phyloP scores from a whole-genome alignment of 176 grass and related monocot genomes.

The Zizania latifolia region DNA sequence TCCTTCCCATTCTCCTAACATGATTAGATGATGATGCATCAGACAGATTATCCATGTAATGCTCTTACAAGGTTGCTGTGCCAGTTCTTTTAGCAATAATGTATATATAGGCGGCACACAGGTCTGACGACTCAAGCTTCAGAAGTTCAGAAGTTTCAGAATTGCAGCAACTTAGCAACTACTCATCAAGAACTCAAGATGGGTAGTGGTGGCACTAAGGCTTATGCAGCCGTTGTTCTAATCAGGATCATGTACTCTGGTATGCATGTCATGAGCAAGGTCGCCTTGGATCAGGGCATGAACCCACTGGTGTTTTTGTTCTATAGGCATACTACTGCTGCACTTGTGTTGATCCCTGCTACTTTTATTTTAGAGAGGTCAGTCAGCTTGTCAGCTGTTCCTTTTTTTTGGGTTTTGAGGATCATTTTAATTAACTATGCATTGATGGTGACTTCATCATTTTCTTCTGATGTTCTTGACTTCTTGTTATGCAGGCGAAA shows the following conservation, averaged over 20 bases:
- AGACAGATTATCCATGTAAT: constrained; percentile 35
- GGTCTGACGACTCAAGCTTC: neutral
- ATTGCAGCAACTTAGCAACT: neutral
- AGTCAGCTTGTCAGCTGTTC: neutral
- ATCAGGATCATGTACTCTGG: constrained; percentile 65
- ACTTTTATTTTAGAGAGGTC: constrained; percentile 59
- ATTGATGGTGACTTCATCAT: neutral
- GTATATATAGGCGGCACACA: constrained; percentile 12
- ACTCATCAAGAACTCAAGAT: constrained; percentile 12
- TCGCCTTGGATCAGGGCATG: constrained; percentile 54
- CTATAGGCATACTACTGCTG: constrained; percentile 57
- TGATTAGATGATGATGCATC: constrained; percentile 33
- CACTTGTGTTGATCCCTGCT: constrained; percentile 47
- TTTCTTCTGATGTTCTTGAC: constrained; percentile 9
- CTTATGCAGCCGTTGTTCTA: constrained; percentile 29
- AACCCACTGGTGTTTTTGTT: constrained; percentile 64
- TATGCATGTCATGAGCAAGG: constrained; percentile 58
- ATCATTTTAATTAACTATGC: neutral
- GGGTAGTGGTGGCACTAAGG: constrained; percentile 31
- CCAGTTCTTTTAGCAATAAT: constrained; percentile 16
- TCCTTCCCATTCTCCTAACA: neutral
- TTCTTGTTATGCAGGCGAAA: constrained; percentile 39
- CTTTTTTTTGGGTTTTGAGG: neutral
- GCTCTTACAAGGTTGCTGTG: constrained; percentile 34
- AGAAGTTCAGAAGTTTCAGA: neutral